Evolutionary conservation across 2,329 filamentous ascomycete species (phyloP).

Genomic region (Phialophora tarda): DNA sequence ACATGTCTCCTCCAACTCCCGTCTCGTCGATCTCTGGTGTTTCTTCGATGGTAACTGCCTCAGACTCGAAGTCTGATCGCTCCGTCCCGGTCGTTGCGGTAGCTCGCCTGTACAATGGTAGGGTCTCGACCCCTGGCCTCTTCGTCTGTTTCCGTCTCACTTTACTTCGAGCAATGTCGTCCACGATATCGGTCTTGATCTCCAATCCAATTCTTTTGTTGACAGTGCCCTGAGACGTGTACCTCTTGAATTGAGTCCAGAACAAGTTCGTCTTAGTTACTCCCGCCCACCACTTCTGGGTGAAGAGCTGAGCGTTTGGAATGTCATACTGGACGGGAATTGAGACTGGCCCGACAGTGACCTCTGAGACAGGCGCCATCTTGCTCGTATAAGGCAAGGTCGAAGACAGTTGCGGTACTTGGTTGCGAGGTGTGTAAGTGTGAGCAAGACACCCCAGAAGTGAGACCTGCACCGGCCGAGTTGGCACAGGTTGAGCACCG

Average conservation of each 20-base stretch:
- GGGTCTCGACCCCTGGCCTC: not conserved
- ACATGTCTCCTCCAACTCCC: not conserved
- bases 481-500: not conserved
- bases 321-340: not conserved
- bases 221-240: not conserved
- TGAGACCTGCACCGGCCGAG: not conserved
- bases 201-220: not conserved
- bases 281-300: not conserved
- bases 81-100: too few relatives aligned
- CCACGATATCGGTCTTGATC: not conserved
- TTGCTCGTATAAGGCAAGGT: not conserved
- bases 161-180: not conserved
- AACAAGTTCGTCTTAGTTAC: not conserved
- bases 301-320: not conserved
- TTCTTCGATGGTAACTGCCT: not conserved
- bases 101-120: too few relatives aligned
- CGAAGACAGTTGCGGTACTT: not conserved
- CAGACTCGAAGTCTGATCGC: not conserved
- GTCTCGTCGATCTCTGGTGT: not conserved
- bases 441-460: not conserved
- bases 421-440: not conserved
- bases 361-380: not conserved
- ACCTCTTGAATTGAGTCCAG: not conserved
- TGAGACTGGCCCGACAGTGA: not conserved
- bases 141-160: not conserved